These are phyloP conservation scores for Cadophora gregata DNA, from an alignment of 2,329 filamentous ascomycete species.

Conservation along the genomic window DNA sequence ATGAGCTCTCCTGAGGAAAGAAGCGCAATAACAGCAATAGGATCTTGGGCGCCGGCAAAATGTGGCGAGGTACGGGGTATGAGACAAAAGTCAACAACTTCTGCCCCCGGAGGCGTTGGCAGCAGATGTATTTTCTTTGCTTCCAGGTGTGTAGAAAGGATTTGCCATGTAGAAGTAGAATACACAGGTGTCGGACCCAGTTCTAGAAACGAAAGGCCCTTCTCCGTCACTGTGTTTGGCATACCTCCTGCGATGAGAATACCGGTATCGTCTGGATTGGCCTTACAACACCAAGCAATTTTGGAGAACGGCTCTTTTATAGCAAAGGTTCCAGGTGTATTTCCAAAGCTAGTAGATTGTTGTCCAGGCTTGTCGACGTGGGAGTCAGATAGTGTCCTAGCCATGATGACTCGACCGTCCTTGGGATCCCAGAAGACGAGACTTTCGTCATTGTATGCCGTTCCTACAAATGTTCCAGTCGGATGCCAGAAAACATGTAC, in stretches of 20 bases:
- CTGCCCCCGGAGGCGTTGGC: constrained; percentile 76
- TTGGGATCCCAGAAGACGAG: constrained; percentile 94
- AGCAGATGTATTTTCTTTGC: constrained; percentile 76
- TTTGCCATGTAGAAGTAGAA: constrained; percentile 88
- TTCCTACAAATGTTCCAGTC: constrained; percentile 58
- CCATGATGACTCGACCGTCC: constrained; percentile 83
- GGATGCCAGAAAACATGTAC: constrained; percentile 94
- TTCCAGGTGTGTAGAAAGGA: constrained; percentile 78
- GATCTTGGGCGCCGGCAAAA: constrained; percentile 87
- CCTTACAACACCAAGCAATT: constrained; percentile 92
- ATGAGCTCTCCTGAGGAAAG: constrained; percentile 87
- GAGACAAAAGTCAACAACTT: constrained; percentile 80
- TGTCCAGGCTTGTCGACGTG: constrained; percentile 72
- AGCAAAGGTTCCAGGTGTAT: constrained; percentile 56
- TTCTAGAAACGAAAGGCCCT: constrained; percentile 87
- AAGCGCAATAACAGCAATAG: constrained; percentile 80
- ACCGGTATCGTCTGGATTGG: constrained; percentile 91
- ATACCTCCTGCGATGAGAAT: constrained; percentile 86
- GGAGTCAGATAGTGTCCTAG: constrained; percentile 77
- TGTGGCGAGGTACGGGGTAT: constrained; percentile 84
- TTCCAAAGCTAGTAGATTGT: constrained; percentile 46
- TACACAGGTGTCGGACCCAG: constrained; percentile 89
- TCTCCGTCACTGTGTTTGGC: constrained; percentile 67
- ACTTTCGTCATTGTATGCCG: constrained; percentile 68
- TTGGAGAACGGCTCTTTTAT: constrained; percentile 77